Evolutionary conservation across 805 yeast species (phyloP).

Genomic region (Cyberlindnera lachancei): DNA sequence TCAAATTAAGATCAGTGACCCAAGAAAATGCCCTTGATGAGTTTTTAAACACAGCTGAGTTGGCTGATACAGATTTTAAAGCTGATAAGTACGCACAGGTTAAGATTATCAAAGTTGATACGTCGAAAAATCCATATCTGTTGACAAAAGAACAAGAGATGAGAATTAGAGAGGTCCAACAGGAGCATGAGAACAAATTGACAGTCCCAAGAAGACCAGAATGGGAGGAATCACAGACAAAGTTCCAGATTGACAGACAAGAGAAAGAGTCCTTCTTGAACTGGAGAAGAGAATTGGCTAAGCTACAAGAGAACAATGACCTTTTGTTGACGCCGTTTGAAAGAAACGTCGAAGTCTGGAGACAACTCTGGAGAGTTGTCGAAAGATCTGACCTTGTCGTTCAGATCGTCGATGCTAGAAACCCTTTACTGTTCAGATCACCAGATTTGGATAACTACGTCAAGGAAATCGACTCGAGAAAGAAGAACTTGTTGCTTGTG

Average conservation of each 20-base stretch:
- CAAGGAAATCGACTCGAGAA: conserved; percentile 62
- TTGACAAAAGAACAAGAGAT: conserved; percentile 61
- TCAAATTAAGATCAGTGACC: conserved; percentile 84
- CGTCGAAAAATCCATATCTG: conserved; percentile 46
- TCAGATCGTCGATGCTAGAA: conserved; percentile 96
- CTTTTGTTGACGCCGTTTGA: conserved; percentile 91
- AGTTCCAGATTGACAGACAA: conserved; percentile 69
- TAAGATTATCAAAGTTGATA: conserved; percentile 71
- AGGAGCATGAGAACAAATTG: conserved; percentile 59
- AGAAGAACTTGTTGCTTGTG: conserved; percentile 74
- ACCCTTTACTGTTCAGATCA: conserved; percentile 85
- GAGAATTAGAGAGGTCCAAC: conserved; percentile 52
- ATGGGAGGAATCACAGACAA: conserved; percentile 71
- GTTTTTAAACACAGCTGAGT: conserved; percentile 88
- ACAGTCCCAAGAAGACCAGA: conserved; percentile 90
- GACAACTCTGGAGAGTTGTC: conserved; percentile 95
- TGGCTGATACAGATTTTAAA: conserved; percentile 93
- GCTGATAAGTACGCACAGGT: conserved; percentile 83
- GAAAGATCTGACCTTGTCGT: conserved; percentile 92
- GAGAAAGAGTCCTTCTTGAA: conserved; percentile 88
- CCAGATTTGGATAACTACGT: conserved; percentile 83
- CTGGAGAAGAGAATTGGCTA: conserved; percentile 90
- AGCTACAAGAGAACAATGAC: conserved; percentile 77
- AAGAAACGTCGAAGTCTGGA: conserved; percentile 96
- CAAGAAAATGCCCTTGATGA: conserved; percentile 93